Evolutionary conservation across 345 rosid species (phyloP).

Genomic region (Clausena lansium): DNA sequence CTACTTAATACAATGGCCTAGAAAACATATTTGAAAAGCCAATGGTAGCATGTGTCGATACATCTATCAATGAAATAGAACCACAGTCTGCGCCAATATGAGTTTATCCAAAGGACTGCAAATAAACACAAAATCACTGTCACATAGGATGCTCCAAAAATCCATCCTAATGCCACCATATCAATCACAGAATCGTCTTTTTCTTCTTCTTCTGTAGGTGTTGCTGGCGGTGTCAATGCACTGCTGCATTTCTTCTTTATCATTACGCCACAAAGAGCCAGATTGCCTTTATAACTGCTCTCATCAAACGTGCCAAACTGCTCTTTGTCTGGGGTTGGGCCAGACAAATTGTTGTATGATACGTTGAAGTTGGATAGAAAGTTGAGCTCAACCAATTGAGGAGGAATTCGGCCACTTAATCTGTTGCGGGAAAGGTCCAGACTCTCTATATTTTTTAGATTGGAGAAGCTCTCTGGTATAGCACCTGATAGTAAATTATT

Average conservation of each 20-base stretch:
- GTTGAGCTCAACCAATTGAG: background rate
- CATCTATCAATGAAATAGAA: too few species aligned
- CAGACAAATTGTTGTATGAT: background rate
- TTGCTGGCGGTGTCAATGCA: too few species aligned
- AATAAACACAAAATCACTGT: too few species aligned
- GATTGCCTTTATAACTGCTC: background rate
- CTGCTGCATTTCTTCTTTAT: background rate
- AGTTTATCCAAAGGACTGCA: too few species aligned
- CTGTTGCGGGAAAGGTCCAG: background rate
- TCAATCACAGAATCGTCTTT: too few species aligned
- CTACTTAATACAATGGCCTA: too few species aligned
- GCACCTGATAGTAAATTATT: background rate
- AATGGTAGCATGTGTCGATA: background rate
- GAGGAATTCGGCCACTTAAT: background rate
- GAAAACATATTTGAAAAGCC: background rate
- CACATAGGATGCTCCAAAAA: too few species aligned
- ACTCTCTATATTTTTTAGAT: background rate
- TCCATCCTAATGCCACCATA: too few species aligned
- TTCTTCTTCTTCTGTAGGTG: too few species aligned
- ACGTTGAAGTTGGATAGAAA: background rate
- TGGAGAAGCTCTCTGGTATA: background rate
- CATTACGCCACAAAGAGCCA: too few species aligned
- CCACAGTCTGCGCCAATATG: background rate
- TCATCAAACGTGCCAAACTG: background rate
- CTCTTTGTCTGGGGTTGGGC: background rate